phyloP scores from a whole-genome alignment of 225 moss, liverwort and hornwort genomes.

The Polytrichum commune region DNA sequence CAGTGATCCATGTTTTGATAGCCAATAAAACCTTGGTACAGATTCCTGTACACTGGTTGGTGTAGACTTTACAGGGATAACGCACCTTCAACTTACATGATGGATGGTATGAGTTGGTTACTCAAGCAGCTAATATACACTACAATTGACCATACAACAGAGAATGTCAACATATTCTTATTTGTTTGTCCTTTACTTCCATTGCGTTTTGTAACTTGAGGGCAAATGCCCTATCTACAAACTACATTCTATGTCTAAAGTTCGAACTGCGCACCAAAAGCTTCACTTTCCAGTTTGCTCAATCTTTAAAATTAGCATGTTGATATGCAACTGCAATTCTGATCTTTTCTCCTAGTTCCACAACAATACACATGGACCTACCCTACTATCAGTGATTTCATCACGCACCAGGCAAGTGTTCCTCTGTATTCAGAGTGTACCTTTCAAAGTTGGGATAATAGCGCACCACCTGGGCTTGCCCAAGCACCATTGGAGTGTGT shows the following conservation, averaged over 20 bases:
- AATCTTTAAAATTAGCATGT: too few relatives aligned
- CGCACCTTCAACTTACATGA: not conserved
- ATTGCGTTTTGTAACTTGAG: not conserved
- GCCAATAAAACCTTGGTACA: too few relatives aligned
- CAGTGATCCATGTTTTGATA: too few relatives aligned
- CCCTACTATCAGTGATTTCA: not conserved
- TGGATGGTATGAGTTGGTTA: not conserved
- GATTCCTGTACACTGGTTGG: too few relatives aligned
- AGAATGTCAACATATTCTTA: too few relatives aligned
- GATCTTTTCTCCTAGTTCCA: too few relatives aligned
- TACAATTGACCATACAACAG: too few relatives aligned
- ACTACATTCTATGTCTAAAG: not conserved
- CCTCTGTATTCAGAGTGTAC: conserved; percentile 14
- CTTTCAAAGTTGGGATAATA: conserved; percentile 76
- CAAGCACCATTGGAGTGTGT: conserved; percentile 84
- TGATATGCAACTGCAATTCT: too few relatives aligned
- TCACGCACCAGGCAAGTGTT: not conserved
- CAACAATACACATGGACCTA: too few relatives aligned
- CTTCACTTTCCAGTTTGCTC: too few relatives aligned
- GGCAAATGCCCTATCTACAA: not conserved
- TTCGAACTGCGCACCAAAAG: too few relatives aligned
- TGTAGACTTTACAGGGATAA: not conserved
- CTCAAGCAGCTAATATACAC: not conserved
- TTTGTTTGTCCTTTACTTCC: too few relatives aligned
- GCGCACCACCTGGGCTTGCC: conserved; percentile 78